Evolutionary conservation across 768 basidiomycete species (phyloP).

Genomic region (Leccinum imitatum): DNA sequence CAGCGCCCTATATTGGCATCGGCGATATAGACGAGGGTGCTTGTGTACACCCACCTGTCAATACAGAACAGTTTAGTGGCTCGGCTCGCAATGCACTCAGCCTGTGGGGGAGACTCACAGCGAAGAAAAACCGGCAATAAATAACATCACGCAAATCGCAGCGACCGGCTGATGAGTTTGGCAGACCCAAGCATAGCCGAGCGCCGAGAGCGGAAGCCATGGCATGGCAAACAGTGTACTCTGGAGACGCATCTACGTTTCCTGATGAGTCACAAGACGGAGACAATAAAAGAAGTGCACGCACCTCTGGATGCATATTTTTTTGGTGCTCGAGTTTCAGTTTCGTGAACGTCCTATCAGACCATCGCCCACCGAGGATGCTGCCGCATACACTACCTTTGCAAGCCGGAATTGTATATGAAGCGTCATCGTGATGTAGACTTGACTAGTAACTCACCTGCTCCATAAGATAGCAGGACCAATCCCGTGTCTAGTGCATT

Average conservation of each 20-base stretch:
- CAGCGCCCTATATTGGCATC: slow-evolving; percentile 84
- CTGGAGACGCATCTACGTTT: slow-evolving; percentile 64
- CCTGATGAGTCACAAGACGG: not conserved
- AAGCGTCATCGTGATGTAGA: not conserved
- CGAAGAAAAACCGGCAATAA: slow-evolving; percentile 66
- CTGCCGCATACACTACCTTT: slow-evolving; percentile 52
- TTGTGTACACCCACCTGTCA: slow-evolving; percentile 55
- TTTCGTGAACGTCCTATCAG: slow-evolving; percentile 44
- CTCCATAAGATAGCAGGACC: slow-evolving; percentile 71
- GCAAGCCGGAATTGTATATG: not conserved
- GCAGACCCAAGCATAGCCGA: slow-evolving; percentile 78
- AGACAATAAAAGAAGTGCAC: slow-evolving; percentile 2
- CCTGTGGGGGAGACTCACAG: slow-evolving; percentile 18
- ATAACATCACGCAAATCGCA: slow-evolving; percentile 69
- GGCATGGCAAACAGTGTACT: slow-evolving; percentile 60
- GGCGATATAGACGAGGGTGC: slow-evolving; percentile 80
- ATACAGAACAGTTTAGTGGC: not conserved
- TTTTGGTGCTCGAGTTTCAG: slow-evolving; percentile 46
- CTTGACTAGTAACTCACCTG: slow-evolving; percentile 42
- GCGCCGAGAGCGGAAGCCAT: slow-evolving; percentile 51
- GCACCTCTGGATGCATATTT: slow-evolving; percentile 60
- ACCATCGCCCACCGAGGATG: slow-evolving; percentile 58
- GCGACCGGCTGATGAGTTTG: slow-evolving; percentile 62
- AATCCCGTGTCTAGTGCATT: slow-evolving; percentile 71
- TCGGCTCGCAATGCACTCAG: not conserved